Conservation (phyloP, 108 stramenopile species). For the Discostella stelligeroides region DNA sequence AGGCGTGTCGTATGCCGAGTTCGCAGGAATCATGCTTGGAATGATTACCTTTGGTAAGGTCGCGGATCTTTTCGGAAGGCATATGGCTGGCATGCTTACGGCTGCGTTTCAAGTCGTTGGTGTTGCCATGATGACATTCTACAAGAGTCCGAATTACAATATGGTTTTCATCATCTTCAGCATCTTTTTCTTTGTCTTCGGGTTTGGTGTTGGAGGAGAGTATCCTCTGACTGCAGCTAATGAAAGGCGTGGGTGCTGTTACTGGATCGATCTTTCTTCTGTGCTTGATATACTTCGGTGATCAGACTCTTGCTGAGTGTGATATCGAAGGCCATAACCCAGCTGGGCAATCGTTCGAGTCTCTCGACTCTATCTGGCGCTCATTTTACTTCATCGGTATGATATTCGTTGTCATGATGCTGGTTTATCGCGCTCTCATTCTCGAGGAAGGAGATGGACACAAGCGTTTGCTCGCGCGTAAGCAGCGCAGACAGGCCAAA, state of each 20-base stretch:
- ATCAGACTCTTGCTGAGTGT: constrained; percentile 15
- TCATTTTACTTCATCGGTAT: constrained; percentile 31
- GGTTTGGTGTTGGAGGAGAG: constrained; percentile 44
- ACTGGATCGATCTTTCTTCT: constrained; percentile 33
- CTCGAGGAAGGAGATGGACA: constrained; percentile 23
- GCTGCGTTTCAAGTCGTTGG: constrained; percentile 3
- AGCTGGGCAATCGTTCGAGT: constrained; percentile 4
- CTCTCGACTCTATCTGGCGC: constrained; percentile 19
- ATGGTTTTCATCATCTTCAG: constrained; percentile 6
- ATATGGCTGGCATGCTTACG: constrained; percentile 16
- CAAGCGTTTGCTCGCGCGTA: constrained; percentile 8
- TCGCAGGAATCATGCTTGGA: constrained; percentile 43
- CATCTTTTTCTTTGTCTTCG: constrained; percentile 37
- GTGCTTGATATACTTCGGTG: constrained; percentile 26
- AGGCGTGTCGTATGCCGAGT: constrained; percentile 28
- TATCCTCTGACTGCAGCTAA: no score
- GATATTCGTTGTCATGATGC: constrained; percentile 33
- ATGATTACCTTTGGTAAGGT: constrained; percentile 31
- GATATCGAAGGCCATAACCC: constrained; percentile 15
- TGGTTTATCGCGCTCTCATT: constrained; percentile 30
- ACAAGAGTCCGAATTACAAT: not conserved
- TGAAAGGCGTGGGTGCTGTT: constrained; percentile 45
- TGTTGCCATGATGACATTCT: constrained; percentile 19
- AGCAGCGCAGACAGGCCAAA: constrained; percentile 6
- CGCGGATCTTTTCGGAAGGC: constrained; percentile 19